These are phyloP conservation scores for Phytophthora melonis DNA, from an alignment of 352 stramenopile species.

Conservation along the genomic window DNA sequence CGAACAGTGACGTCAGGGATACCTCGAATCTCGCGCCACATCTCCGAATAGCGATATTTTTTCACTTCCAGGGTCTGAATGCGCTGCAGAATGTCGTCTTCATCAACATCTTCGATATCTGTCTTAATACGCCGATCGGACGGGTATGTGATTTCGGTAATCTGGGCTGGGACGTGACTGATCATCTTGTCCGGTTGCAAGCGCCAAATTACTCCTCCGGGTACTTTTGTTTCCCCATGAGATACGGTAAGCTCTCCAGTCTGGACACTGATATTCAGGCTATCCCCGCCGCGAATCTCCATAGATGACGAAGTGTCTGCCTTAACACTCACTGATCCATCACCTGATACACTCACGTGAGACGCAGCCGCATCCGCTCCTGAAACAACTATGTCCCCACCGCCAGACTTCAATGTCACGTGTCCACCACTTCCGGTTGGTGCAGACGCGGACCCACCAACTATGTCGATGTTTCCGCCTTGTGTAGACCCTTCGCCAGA, in stretches of 20 bases:
- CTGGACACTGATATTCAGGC: slow-evolving; percentile 59
- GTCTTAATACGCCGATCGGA: slow-evolving; percentile 95
- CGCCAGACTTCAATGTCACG: slow-evolving; percentile 41
- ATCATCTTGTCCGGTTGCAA: slow-evolving; percentile 70
- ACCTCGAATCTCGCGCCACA: slow-evolving; percentile 90
- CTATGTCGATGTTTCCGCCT: slow-evolving; percentile 38
- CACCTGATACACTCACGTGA: slow-evolving; percentile 33
- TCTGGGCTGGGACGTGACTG: slow-evolving; percentile 85
- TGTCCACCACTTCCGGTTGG: slow-evolving; percentile 25
- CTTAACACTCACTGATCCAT: slow-evolving; percentile 52
- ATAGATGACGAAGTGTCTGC: slow-evolving; percentile 42
- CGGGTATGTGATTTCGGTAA: slow-evolving; percentile 92
- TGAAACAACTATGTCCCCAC: slow-evolving; percentile 35
- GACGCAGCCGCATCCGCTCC: slow-evolving; percentile 30
- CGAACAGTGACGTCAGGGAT: slow-evolving; percentile 81
- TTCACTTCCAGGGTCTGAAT: slow-evolving; percentile 90
- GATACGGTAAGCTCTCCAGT: slow-evolving; percentile 63
- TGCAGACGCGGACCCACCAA: slow-evolving; percentile 28
- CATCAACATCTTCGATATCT: slow-evolving; percentile 90
- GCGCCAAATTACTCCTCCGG: slow-evolving; percentile 59
- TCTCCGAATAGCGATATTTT: slow-evolving; percentile 92
- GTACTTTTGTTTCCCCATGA: slow-evolving; percentile 53
- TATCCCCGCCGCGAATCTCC: slow-evolving; percentile 55
- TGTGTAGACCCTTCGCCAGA: slow-evolving; percentile 24
- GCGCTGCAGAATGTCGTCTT: slow-evolving; percentile 90